Evolutionary conservation across 169 alveolate genomes (phyloP).

Genomic region (Pseudocohnilembus persalinus): DNA sequence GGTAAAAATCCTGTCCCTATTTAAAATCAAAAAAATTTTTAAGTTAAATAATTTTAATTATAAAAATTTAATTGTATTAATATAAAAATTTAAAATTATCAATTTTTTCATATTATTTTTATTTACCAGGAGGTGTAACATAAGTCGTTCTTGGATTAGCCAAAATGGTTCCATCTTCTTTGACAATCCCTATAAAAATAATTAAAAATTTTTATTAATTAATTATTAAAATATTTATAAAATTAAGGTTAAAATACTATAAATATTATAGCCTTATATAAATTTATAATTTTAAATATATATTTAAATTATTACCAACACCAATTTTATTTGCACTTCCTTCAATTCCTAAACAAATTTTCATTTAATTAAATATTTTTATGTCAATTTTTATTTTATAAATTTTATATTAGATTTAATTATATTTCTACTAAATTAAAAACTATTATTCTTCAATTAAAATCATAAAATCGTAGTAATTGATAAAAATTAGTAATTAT

Average conservation of each 20-base stretch:
- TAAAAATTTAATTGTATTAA: too few species aligned
- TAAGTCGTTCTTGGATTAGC: slow-evolving; percentile 96
- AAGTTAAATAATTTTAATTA: too few species aligned
- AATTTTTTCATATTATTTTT: not conserved
- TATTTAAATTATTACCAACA: slow-evolving; percentile 54
- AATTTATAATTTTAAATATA: not conserved
- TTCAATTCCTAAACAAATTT: slow-evolving; percentile 94
- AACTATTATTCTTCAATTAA: too few species aligned
- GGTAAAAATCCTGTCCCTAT: slow-evolving; percentile 96
- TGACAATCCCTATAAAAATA: slow-evolving; percentile 85
- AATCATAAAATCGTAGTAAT: too few species aligned
- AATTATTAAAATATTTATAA: too few species aligned
- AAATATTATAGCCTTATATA: not conserved
- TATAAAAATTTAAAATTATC: not conserved
- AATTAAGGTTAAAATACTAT: not conserved
- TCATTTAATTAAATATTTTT: too few species aligned
- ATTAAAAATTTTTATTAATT: too few species aligned
- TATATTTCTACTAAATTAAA: too few species aligned
- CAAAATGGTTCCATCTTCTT: slow-evolving; percentile 91
- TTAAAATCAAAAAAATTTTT: too few species aligned
- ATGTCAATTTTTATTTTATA: too few species aligned
- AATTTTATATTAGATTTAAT: too few species aligned
- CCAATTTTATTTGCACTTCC: slow-evolving; percentile 99
- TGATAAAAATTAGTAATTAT: too few species aligned
- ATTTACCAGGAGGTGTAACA: slow-evolving; percentile 95